Conservation (phyloP, 345 rosid species). For the Cardamine occulta region DNA sequence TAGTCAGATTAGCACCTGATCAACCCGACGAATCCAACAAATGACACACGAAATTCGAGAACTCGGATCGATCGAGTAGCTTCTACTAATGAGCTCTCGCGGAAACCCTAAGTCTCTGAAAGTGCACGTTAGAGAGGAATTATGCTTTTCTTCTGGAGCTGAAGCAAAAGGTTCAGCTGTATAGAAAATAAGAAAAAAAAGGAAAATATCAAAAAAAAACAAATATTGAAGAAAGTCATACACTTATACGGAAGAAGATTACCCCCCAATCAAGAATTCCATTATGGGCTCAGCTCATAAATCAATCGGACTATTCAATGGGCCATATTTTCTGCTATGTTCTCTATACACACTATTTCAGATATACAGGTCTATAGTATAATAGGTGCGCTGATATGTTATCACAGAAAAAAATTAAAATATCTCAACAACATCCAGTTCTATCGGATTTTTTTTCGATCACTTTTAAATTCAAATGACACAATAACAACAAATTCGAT, state of each 20-base stretch:
- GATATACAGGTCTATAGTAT: neutral
- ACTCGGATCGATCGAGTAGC: constrained; percentile 12
- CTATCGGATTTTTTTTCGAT: neutral
- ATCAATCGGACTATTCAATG: neutral
- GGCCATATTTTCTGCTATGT: neutral
- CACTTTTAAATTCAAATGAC: neutral
- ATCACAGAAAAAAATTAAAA: neutral
- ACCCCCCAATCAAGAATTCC: constrained; percentile 40
- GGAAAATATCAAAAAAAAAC: neutral
- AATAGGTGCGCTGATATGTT: neutral
- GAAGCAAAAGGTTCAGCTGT: constrained; percentile 5
- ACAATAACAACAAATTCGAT: neutral
- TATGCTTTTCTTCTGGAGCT: constrained; percentile 25
- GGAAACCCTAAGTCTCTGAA: constrained; percentile 24
- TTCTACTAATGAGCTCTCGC: neutral
- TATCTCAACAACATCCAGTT: neutral
- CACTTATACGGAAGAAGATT: constrained; percentile 8
- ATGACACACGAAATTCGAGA: neutral
- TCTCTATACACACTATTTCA: neutral
- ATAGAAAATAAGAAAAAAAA: neutral
- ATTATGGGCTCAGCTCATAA: constrained; percentile 7
- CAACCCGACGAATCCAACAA: constrained; percentile 14
- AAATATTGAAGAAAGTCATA: neutral
- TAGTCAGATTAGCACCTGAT: constrained; percentile 18
- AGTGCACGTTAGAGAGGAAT: constrained; percentile 8